Conservation (phyloP, 1,284 basidiomycete genomes). For the Irpex sp. region DNA sequence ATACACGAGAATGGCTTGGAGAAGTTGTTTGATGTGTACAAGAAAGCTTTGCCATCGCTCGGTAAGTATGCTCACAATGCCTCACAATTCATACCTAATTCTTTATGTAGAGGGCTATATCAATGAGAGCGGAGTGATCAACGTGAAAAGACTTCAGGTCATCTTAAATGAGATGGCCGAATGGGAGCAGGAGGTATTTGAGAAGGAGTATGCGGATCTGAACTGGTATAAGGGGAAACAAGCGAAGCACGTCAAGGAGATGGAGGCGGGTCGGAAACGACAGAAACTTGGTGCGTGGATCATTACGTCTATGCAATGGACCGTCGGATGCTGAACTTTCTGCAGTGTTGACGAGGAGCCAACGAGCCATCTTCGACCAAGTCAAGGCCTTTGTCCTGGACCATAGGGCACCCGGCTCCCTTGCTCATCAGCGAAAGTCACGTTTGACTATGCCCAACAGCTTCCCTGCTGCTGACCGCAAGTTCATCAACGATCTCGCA, state of each 20-base stretch:
- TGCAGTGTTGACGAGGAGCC: slow-evolving; percentile 67
- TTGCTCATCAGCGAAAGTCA: slow-evolving; percentile 32
- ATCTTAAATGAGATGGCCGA: slow-evolving; percentile 85
- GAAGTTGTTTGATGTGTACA: slow-evolving; percentile 92
- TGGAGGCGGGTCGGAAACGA: slow-evolving; percentile 48
- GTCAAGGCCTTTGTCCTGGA: slow-evolving; percentile 74
- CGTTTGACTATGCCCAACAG: slow-evolving; percentile 70
- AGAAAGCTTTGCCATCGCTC: slow-evolving; percentile 80
- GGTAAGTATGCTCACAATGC: slow-evolving; percentile 37
- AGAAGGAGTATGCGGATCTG: slow-evolving; percentile 85
- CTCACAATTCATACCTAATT: not conserved
- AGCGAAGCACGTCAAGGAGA: slow-evolving; percentile 61
- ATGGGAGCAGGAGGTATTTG: slow-evolving; percentile 88
- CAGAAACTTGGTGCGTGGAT: slow-evolving; percentile 45
- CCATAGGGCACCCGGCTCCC: slow-evolving; percentile 38
- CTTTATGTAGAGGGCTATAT: slow-evolving; percentile 77
- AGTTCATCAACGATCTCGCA: slow-evolving; percentile 74
- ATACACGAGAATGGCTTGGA: slow-evolving; percentile 97
- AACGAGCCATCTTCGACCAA: slow-evolving; percentile 73
- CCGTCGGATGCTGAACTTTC: not conserved
- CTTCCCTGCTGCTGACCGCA: slow-evolving; percentile 74
- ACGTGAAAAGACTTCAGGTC: slow-evolving; percentile 78
- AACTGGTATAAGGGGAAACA: slow-evolving; percentile 93
- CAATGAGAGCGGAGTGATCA: slow-evolving; percentile 87
- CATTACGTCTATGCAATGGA: not conserved